A percentile compares a stretch with the other conserved stretches of the same genome.
Conservation (phyloP, 192 early-diverging fungal genomes). For the Piromyces finnis region DNA sequence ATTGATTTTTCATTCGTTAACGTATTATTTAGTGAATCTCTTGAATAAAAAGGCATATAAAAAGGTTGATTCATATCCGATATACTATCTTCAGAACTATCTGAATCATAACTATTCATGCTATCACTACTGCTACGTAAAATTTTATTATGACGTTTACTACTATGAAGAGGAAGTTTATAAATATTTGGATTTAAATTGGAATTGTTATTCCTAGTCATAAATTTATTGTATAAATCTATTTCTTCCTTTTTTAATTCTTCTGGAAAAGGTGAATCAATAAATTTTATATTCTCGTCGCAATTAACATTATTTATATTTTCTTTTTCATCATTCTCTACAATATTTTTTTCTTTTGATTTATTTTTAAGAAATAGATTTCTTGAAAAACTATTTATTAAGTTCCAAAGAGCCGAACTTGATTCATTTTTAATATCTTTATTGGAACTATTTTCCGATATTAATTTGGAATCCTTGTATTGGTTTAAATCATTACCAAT, state of each 20-base stretch:
- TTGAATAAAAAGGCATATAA: background rate
- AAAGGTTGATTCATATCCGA: background rate
- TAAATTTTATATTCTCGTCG: background rate
- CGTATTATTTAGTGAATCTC: background rate
- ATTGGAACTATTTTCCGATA: too few relatives aligned
- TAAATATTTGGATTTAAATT: background rate
- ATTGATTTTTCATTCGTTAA: background rate
- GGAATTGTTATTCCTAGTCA: background rate
- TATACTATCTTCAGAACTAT: background rate
- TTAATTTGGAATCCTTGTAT: too few relatives aligned
- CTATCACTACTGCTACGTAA: background rate
- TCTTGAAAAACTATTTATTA: too few relatives aligned
- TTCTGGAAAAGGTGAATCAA: background rate
- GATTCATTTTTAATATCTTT: too few relatives aligned
- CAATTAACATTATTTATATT: background rate
- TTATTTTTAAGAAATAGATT: too few relatives aligned
- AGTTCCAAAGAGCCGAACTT: too few relatives aligned
- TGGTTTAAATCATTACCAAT: too few relatives aligned
- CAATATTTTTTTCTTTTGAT: background rate
- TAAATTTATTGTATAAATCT: background rate
- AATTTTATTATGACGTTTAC: background rate
- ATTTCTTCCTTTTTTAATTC: background rate
- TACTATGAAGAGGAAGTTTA: background rate
- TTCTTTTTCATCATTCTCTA: background rate
- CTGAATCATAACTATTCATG: background rate